A percentile compares a stretch with the other conserved stretches of the same genome.
phyloP scores from a whole-genome alignment of 1,284 basidiomycete genomes.

The Rhizoctonia solani region DNA sequence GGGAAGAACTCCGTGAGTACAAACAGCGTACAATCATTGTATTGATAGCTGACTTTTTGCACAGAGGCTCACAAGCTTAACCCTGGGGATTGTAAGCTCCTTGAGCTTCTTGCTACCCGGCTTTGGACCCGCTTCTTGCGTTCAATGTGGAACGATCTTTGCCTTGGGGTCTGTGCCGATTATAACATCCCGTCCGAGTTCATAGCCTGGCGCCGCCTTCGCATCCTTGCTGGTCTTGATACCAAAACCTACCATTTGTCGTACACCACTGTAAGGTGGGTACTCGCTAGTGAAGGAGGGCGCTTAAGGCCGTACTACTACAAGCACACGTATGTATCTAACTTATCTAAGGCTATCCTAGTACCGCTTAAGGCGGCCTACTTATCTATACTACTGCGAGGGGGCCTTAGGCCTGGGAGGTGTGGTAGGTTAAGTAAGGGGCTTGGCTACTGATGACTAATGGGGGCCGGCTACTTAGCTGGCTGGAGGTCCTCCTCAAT shows the following conservation, averaged over 20 bases:
- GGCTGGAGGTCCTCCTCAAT: no score
- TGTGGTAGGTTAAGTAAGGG: no score
- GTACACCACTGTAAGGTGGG: no score
- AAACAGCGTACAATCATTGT: not conserved
- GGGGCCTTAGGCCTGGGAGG: no score
- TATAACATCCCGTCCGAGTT: constrained; percentile 1
- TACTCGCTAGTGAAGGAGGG: no score
- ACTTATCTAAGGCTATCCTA: no score
- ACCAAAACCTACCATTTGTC: not conserved
- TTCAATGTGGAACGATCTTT: not conserved
- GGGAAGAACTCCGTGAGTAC: constrained; percentile 3
- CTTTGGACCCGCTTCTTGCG: constrained; percentile 5
- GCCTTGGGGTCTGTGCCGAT: not conserved
- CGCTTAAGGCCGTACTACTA: no score
- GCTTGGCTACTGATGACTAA: no score
- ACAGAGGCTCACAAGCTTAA: not conserved
- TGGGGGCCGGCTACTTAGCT: no score
- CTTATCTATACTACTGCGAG: no score
- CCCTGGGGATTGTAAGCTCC: not conserved
- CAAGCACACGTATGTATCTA: no score
- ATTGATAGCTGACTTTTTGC: not conserved
- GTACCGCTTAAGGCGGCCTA: no score
- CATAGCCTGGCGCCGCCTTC: constrained; percentile 2
- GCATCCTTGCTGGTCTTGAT: not conserved
- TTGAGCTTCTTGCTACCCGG: not conserved